These are phyloP conservation scores for Saksenaea oblongispora DNA, from an alignment of 371 early-diverging fungal species.

Conservation along the genomic window DNA sequence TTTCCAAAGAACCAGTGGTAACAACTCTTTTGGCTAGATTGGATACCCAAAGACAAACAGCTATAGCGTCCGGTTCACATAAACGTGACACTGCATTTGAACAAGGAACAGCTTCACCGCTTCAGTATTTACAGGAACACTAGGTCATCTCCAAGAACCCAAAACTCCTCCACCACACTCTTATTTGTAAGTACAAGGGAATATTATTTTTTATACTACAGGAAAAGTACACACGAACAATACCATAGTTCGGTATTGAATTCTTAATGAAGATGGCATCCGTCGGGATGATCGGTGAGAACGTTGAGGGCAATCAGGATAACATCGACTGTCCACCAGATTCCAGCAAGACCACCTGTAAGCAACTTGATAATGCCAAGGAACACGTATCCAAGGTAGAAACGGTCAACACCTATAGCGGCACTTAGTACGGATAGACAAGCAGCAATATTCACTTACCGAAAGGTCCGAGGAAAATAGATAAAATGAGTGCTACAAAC, in stretches of 20 bases:
- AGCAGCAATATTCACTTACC: constrained; percentile 28
- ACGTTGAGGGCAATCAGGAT: constrained; percentile 48
- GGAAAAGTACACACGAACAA: background rate
- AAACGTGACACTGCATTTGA: too few species aligned
- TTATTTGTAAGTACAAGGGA: background rate
- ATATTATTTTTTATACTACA: background rate
- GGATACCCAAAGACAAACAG: too few species aligned
- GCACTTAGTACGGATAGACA: background rate
- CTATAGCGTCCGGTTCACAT: too few species aligned
- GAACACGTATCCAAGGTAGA: constrained; percentile 64
- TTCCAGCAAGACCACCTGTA: constrained; percentile 52
- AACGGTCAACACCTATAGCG: constrained; percentile 55
- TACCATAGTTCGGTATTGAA: background rate
- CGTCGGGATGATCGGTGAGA: constrained; percentile 45
- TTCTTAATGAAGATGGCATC: constrained; percentile 37
- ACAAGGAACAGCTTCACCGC: too few species aligned
- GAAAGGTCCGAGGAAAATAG: constrained; percentile 51
- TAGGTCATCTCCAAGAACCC: background rate
- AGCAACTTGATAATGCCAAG: constrained; percentile 46
- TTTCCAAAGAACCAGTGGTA: too few species aligned
- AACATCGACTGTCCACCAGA: constrained; percentile 51
- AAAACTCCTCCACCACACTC: background rate
- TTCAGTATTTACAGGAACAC: background rate
- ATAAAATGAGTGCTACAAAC: constrained; percentile 47
- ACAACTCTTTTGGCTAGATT: too few species aligned